These are phyloP conservation scores for Colletotrichum sp. DNA, from an alignment of 2,329 filamentous ascomycete species.

Conservation along the genomic window DNA sequence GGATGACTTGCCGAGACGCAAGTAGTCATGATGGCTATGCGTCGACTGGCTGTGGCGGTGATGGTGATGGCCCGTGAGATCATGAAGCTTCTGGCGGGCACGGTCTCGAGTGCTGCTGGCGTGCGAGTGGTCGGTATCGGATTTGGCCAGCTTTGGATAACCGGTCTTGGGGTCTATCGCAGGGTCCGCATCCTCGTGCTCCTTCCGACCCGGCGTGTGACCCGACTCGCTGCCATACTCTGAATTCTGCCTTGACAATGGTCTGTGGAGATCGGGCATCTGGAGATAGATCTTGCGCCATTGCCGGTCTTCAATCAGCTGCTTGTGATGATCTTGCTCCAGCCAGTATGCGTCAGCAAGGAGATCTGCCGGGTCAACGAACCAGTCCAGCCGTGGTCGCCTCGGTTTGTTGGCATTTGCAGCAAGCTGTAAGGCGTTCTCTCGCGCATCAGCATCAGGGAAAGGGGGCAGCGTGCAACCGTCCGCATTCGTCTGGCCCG, in stretches of 20 bases:
- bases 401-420: conserved; percentile 63
- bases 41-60: conserved; percentile 52
- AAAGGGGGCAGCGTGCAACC: conserved; percentile 51
- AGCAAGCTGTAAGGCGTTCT: conserved; percentile 44
- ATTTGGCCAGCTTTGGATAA: conserved; percentile 23
- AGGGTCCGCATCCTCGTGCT: background rate
- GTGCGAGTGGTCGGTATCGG: conserved; percentile 49
- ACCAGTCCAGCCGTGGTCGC: conserved; percentile 84
- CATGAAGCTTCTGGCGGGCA: conserved; percentile 65
- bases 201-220: background rate
- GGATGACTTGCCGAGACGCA: conserved; percentile 57
- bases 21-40: conserved; percentile 57
- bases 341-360: conserved; percentile 92
- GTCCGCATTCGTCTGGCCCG: conserved; percentile 34
- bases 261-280: conserved; percentile 28
- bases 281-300: conserved; percentile 74
- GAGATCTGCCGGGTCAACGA: conserved; percentile 81
- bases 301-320: conserved; percentile 78
- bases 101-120: conserved; percentile 62
- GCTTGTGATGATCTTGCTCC: conserved; percentile 81
- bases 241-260: conserved; percentile 30
- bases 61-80: conserved; percentile 50
- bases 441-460: conserved; percentile 44
- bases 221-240: conserved; percentile 18
- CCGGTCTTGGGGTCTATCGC: conserved; percentile 24